Conservation (phyloP, 2,329 filamentous ascomycete species). For the Pseudocercospora eumusae region DNA sequence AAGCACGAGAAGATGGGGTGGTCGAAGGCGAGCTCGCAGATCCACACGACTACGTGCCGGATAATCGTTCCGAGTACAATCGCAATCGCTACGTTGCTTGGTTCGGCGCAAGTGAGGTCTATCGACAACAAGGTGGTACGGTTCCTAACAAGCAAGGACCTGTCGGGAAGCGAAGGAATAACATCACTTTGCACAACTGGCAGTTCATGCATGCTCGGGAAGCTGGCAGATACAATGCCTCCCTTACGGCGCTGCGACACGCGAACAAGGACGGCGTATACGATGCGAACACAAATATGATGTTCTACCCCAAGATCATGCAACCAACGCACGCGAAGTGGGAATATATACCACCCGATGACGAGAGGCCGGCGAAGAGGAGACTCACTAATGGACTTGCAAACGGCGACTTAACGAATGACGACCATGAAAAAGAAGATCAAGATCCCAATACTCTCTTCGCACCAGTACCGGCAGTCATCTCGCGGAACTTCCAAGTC, state of each 20-base stretch:
- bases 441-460: constrained; percentile 46
- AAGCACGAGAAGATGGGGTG: constrained; percentile 72
- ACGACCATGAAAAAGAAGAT: constrained; percentile 24
- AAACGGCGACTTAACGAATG: constrained; percentile 25
- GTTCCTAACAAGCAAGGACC: constrained; percentile 62
- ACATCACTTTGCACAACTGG: constrained; percentile 93
- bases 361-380: constrained; percentile 27
- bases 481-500: constrained; percentile 64
- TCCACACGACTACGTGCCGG: constrained; percentile 76
- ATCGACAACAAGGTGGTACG: constrained; percentile 66
- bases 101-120: constrained; percentile 95
- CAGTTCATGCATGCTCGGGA: constrained; percentile 91
- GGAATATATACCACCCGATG: constrained; percentile 65
- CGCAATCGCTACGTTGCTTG: constrained; percentile 98
- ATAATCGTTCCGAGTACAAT: constrained; percentile 85
- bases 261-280: constrained; percentile 76
- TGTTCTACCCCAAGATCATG: constrained; percentile 84
- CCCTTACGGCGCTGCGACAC: constrained; percentile 67
- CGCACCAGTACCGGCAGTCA: constrained; percentile 55
- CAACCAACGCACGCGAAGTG: constrained; percentile 86
- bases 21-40: constrained; percentile 90
- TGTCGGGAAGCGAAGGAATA: constrained; percentile 77
- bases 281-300: constrained; percentile 88
- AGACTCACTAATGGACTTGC: constrained; percentile 29
- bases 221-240: constrained; percentile 83